A percentile compares a stretch with the other conserved stretches of the same genome.
Conservation (phyloP, 2,329 filamentous ascomycete species). For the Capronia americana region DNA sequence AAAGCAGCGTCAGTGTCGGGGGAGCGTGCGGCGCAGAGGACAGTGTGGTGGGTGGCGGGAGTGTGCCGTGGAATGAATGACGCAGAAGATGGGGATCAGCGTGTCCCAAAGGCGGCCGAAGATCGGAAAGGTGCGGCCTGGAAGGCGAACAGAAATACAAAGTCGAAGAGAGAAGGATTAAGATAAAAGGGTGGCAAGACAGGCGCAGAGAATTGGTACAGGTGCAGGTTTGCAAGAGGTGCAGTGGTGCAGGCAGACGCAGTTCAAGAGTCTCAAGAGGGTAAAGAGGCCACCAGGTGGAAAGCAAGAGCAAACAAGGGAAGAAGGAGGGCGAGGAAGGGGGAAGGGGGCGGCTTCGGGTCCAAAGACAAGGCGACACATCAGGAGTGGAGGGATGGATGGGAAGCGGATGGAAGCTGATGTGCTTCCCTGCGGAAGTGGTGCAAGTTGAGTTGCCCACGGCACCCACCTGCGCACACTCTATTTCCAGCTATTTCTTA, state of each 20-base stretch:
- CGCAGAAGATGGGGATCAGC: slow-evolving; percentile 32
- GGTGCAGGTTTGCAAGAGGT: slow-evolving; percentile 6
- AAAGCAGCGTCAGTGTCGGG: slow-evolving; percentile 10
- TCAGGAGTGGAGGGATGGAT: slow-evolving; percentile 11
- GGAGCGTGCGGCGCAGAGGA: slow-evolving; percentile 19
- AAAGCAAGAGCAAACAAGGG: slow-evolving; percentile 34
- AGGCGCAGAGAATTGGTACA: slow-evolving; percentile 18
- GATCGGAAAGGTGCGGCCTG: slow-evolving; percentile 9
- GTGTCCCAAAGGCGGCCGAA: slow-evolving; percentile 23
- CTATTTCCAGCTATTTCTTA: slow-evolving; percentile 13
- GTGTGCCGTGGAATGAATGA: slow-evolving; percentile 34
- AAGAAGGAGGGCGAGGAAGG: slow-evolving; percentile 29
- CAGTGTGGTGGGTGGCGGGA: slow-evolving; percentile 17
- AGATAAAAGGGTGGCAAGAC: slow-evolving; percentile 25
- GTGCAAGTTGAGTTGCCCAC: slow-evolving; percentile 9
- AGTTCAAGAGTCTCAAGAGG: slow-evolving; percentile 27
- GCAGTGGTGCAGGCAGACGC: slow-evolving; percentile 27
- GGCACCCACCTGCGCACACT: slow-evolving; percentile 1
- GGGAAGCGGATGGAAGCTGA: slow-evolving; percentile 8
- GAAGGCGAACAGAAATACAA: slow-evolving; percentile 24
- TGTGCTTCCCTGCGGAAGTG: slow-evolving; percentile 16
- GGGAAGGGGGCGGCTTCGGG: slow-evolving; percentile 29
- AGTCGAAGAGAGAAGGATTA: slow-evolving; percentile 27
- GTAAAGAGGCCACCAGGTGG: slow-evolving; percentile 18
- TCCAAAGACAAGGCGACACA: slow-evolving; percentile 12